Percentiles rank a stretch among this genome's conserved stretches.
phyloP scores from a whole-genome alignment of 805 yeast species.

The Candida ovalis region DNA sequence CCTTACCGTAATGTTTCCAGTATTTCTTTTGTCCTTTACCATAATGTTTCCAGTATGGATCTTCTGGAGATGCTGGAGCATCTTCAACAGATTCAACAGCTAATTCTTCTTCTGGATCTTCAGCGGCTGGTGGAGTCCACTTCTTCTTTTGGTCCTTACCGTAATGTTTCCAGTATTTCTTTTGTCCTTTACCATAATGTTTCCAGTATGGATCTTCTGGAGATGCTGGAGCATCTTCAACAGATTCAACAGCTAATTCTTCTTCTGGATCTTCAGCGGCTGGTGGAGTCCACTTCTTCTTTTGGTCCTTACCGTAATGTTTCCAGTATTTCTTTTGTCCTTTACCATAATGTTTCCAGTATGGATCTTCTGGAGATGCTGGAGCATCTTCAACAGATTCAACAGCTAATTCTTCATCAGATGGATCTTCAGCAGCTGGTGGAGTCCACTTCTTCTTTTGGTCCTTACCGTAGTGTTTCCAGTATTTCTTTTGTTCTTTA shows the following conservation, averaged over 20 bases:
- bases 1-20: slow-evolving; percentile 14
- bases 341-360: neutral
- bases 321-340: slow-evolving; percentile 1
- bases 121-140: neutral
- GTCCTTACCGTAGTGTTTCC: slow-evolving; percentile 11
- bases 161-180: neutral
- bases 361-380: slow-evolving; percentile 1
- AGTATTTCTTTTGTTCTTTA: slow-evolving; percentile 10
- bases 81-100: neutral
- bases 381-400: neutral
- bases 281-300: slow-evolving; percentile 1
- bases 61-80: neutral
- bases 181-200: neutral
- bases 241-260: neutral
- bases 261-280: neutral
- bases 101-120: neutral
- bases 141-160: slow-evolving; percentile 1
- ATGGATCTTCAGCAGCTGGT: slow-evolving; percentile 1
- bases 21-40: neutral
- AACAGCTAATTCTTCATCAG: neutral
- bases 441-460: slow-evolving; percentile 15
- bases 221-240: neutral
- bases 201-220: slow-evolving; percentile 1
- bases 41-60: slow-evolving; percentile 15
- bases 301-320: neutral